Evolutionary conservation across 805 yeast genomes (phyloP).

Genomic region (Starmerella cellae): DNA sequence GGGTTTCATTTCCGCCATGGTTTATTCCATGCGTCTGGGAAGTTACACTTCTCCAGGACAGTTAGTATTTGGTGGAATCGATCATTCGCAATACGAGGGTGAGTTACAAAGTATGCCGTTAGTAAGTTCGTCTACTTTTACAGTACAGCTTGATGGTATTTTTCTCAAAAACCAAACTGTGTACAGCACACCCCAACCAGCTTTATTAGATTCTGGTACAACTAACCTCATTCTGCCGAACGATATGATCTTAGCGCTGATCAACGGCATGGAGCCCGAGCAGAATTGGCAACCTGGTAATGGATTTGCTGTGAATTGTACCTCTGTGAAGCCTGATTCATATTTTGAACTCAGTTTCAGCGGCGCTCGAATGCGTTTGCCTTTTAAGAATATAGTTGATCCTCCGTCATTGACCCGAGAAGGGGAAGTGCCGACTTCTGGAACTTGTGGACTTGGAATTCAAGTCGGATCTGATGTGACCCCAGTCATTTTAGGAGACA

Average conservation of each 20-base stretch:
- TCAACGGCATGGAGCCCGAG: conserved; percentile 3
- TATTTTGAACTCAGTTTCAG: conserved; percentile 10
- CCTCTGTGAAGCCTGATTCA: conserved; percentile 1
- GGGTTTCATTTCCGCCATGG: conserved; percentile 31
- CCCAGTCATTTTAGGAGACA: conserved; percentile 43
- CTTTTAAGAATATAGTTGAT: conserved; percentile 5
- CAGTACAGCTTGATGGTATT: conserved; percentile 3
- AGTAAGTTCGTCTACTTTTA: conserved; percentile 7
- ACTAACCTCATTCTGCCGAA: conserved; percentile 34
- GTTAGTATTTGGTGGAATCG: conserved; percentile 34
- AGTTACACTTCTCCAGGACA: conserved; percentile 27
- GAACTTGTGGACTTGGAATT: conserved; percentile 15
- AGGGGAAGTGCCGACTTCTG: conserved; percentile 2
- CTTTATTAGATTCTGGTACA: conserved; percentile 42
- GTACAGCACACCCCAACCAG: conserved; percentile 26
- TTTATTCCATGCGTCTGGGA: conserved; percentile 36
- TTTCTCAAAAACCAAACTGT: conserved; percentile 2
- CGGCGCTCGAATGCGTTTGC: conserved; percentile 12
- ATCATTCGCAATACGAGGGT: conserved; percentile 31
- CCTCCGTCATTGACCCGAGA: not conserved
- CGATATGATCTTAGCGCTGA: conserved; percentile 3
- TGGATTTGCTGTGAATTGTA: conserved; percentile 7
- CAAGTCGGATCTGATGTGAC: conserved; percentile 7
- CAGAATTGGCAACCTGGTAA: not conserved
- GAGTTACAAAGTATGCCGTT: conserved; percentile 28